Percentiles rank a stretch among this genome's conserved stretches.
These are phyloP conservation scores for Fragosphaeria purpurea DNA, from an alignment of 2,329 filamentous ascomycete species.

Conservation along the genomic window DNA sequence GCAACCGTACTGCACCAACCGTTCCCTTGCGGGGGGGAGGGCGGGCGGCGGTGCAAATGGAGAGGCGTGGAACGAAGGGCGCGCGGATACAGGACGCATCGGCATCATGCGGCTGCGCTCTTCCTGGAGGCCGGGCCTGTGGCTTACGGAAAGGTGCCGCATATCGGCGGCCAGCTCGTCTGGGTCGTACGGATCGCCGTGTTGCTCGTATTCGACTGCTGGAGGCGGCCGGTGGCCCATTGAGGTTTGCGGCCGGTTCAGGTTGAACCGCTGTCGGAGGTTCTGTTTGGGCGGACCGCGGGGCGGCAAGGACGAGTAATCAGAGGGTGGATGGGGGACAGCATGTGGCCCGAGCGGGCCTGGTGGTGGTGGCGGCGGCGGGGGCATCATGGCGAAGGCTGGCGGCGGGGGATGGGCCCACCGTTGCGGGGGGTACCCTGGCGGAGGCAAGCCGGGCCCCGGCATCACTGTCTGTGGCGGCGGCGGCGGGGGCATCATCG, in stretches of 20 bases:
- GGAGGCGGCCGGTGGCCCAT: conserved; percentile 24
- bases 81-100: conserved; percentile 39
- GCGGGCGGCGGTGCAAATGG: conserved; percentile 21
- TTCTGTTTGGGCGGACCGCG: conserved; percentile 1
- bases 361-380: background rate
- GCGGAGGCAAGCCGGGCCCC: background rate
- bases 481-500: background rate
- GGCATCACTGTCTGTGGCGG: background rate
- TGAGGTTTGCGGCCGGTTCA: conserved; percentile 26
- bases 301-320: background rate
- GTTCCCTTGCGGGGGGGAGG: conserved; percentile 1
- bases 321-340: background rate
- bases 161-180: conserved; percentile 22
- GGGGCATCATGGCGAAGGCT: conserved; percentile 3
- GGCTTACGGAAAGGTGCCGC: conserved; percentile 33
- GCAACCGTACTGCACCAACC: background rate
- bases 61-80: conserved; percentile 20
- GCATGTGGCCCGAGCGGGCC: background rate
- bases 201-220: conserved; percentile 22
- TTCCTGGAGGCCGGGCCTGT: conserved; percentile 30
- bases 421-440: conserved; percentile 2
- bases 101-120: conserved; percentile 26
- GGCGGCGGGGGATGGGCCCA: background rate
- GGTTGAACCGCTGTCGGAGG: conserved; percentile 15
- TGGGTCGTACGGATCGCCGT: conserved; percentile 30